Conservation (phyloP, 495 filamentous ascomycete genomes). For the Lophium mytilinum region DNA sequence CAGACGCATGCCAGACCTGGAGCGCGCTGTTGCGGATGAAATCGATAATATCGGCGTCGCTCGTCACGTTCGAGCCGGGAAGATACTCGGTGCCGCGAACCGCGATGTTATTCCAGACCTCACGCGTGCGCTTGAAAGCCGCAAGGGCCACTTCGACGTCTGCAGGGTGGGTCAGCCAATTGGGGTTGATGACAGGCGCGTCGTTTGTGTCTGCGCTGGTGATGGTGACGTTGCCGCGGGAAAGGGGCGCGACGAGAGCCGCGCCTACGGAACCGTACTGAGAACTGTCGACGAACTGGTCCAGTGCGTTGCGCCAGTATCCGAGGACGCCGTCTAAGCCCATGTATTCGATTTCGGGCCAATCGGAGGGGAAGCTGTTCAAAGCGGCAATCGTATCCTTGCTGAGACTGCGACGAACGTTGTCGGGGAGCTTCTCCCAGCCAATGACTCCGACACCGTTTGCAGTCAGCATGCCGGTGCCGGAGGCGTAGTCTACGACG, state of each 20-base stretch:
- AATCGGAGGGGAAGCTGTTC: conserved; percentile 13
- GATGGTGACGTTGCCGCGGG: conserved; percentile 21
- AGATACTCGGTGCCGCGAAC: conserved; percentile 13
- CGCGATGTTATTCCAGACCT: background rate
- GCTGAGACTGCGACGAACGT: conserved; percentile 13
- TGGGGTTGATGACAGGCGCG: conserved; percentile 22
- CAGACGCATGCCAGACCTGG: conserved; percentile 12
- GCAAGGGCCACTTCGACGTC: conserved; percentile 22
- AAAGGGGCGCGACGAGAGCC: conserved; percentile 11
- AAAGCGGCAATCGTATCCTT: conserved; percentile 1
- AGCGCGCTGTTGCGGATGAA: conserved; percentile 6
- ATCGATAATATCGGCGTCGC: conserved; percentile 23
- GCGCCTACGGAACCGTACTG: conserved; percentile 6
- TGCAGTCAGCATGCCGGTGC: background rate
- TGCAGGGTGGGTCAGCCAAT: conserved; percentile 20
- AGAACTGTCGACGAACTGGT: conserved; percentile 1
- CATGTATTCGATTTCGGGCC: conserved; percentile 20
- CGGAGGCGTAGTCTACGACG: conserved; percentile 34
- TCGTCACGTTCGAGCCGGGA: conserved; percentile 14
- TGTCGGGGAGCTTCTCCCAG: conserved; percentile 42
- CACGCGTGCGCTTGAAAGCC: conserved; percentile 20
- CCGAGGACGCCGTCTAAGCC: background rate
- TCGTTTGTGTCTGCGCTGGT: conserved; percentile 8
- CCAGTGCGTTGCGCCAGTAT: background rate
- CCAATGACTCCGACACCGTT: conserved; percentile 38